Percentiles rank a stretch among this genome's conserved stretches.
phyloP scores from a whole-genome alignment of 176 grass and related monocot genomes.

The Aegilops tauschii region DNA sequence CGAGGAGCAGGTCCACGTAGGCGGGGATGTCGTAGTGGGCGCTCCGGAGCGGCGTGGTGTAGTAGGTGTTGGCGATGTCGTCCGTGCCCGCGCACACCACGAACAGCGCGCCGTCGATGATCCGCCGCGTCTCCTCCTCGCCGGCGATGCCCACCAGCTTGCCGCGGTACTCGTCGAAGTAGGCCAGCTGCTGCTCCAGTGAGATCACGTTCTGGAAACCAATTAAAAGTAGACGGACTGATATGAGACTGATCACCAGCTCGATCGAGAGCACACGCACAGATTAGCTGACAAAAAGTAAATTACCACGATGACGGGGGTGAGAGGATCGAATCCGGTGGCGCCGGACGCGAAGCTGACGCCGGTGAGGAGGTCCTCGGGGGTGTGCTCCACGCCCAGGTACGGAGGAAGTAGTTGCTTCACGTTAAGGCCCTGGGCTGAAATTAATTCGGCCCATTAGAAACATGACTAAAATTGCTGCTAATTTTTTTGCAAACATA shows the following conservation, averaged over 20 bases:
- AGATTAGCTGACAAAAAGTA: neutral
- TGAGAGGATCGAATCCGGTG: slow-evolving; percentile 73
- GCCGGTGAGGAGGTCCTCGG: slow-evolving; percentile 60
- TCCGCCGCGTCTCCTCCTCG: slow-evolving; percentile 37
- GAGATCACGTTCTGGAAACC: slow-evolving; percentile 57
- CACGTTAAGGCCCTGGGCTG: slow-evolving; percentile 52
- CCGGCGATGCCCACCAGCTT: slow-evolving; percentile 56
- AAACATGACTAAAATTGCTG: neutral
- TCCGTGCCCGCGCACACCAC: slow-evolving; percentile 74
- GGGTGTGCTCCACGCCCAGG: slow-evolving; percentile 30
- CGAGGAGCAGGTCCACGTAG: slow-evolving; percentile 67
- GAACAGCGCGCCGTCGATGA: slow-evolving; percentile 53
- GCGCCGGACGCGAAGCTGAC: slow-evolving; percentile 86
- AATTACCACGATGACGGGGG: slow-evolving; percentile 50
- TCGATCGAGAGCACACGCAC: neutral
- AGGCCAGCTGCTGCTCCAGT: slow-evolving; percentile 50
- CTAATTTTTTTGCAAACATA: no score
- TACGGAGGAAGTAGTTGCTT: slow-evolving; percentile 64
- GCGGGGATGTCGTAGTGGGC: slow-evolving; percentile 60
- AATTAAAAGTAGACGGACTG: neutral
- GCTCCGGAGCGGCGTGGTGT: slow-evolving; percentile 59
- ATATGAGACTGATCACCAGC: neutral
- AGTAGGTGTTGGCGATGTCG: slow-evolving; percentile 91
- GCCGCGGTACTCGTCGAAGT: slow-evolving; percentile 70
- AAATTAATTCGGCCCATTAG: slow-evolving; percentile 14